These are phyloP conservation scores for Panicum hallii DNA, from an alignment of 202 grass and related monocot genomes.

Conservation along the genomic window DNA sequence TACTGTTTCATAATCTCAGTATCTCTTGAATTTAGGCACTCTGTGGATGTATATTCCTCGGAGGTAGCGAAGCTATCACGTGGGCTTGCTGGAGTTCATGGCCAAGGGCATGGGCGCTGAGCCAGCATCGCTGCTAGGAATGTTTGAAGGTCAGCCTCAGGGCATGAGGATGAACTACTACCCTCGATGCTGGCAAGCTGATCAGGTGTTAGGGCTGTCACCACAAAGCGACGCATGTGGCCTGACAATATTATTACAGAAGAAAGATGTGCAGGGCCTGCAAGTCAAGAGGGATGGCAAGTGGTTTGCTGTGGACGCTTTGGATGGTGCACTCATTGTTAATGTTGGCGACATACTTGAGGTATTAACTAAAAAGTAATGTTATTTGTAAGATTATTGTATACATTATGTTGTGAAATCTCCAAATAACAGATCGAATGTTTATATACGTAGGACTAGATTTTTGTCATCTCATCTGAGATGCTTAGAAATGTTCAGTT, in stretches of 20 bases:
- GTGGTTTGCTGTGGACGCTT: slow-evolving; percentile 48
- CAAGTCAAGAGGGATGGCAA: slow-evolving; percentile 58
- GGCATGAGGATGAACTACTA: slow-evolving; percentile 57
- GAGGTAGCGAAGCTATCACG: slow-evolving; percentile 42
- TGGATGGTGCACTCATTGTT: slow-evolving; percentile 49
- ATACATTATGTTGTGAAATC: background rate
- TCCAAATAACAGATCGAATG: background rate
- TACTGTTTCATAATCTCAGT: slow-evolving; percentile 13
- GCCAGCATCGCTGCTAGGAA: slow-evolving; percentile 36
- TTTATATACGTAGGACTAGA: background rate
- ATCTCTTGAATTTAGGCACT: background rate
- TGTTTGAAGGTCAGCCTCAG: slow-evolving; percentile 46
- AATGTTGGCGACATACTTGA: slow-evolving; percentile 66
- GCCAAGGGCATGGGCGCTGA: slow-evolving; percentile 49
- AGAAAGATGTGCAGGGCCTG: slow-evolving; percentile 60
- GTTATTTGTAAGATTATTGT: background rate
- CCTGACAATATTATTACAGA: slow-evolving; percentile 56
- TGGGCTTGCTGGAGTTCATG: slow-evolving; percentile 43
- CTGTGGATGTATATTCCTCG: slow-evolving; percentile 45
- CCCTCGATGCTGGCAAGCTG: slow-evolving; percentile 53
- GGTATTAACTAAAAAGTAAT: slow-evolving; percentile 21
- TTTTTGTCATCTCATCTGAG: background rate
- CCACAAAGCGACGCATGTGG: slow-evolving; percentile 52
- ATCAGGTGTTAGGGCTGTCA: slow-evolving; percentile 59
- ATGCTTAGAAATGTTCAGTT: background rate